These are phyloP conservation scores for Kentomonas sorsogonicus DNA, from an alignment of 208 protist genomes.

Conservation along the genomic window DNA sequence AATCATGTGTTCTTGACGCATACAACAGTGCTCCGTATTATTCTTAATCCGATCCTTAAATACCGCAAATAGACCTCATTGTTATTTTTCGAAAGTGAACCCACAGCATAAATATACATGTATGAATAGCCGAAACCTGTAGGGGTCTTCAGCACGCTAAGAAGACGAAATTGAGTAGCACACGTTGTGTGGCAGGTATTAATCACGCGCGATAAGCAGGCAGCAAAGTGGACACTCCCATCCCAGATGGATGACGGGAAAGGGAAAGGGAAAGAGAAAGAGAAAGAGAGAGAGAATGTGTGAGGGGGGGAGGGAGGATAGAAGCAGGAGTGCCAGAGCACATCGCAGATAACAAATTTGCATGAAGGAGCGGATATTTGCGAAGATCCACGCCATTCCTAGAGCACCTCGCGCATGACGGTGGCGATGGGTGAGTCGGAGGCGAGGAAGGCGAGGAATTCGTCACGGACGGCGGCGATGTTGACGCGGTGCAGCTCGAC, in stretches of 20 bases:
- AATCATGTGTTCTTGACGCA: no score
- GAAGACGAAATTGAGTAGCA: no score
- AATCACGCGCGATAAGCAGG: no score
- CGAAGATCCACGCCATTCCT: slow-evolving; percentile 1
- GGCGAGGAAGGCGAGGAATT: slow-evolving; percentile 67
- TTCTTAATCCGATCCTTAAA: no score
- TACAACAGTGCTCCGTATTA: no score
- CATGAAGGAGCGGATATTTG: slow-evolving; percentile 3
- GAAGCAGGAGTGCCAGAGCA: neutral
- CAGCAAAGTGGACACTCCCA: no score
- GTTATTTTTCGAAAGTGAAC: no score
- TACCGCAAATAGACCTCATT: no score
- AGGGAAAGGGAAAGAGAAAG: neutral
- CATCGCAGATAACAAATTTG: neutral
- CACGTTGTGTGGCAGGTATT: no score
- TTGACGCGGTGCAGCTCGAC: slow-evolving; percentile 81
- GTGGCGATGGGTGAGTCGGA: slow-evolving; percentile 59
- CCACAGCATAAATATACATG: no score
- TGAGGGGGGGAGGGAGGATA: neutral
- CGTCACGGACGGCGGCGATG: slow-evolving; percentile 43
- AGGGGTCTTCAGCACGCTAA: no score
- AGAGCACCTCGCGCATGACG: slow-evolving; percentile 81
- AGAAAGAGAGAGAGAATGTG: neutral
- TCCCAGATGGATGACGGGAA: neutral
- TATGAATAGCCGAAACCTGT: no score